These are phyloP conservation scores for Scleroderma bovista DNA, from an alignment of 768 basidiomycete species.

Conservation along the genomic window DNA sequence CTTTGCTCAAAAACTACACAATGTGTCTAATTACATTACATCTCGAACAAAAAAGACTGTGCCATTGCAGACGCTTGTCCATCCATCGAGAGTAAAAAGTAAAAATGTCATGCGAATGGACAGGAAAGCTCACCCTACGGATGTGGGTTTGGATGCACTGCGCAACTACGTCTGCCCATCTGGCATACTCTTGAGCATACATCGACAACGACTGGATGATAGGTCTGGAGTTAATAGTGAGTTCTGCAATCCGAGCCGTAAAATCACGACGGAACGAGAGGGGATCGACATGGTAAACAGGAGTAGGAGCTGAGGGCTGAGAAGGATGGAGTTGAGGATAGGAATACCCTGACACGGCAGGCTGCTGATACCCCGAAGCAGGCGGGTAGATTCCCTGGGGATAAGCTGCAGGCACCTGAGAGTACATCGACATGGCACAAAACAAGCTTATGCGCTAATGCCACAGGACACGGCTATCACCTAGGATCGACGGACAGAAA, in stretches of 20 bases:
- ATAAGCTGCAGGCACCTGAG: constrained; percentile 51
- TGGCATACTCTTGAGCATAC: constrained; percentile 81
- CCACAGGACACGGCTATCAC: constrained; percentile 31
- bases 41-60: constrained; percentile 24
- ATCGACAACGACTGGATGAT: constrained; percentile 91
- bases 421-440: constrained; percentile 56
- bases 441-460: constrained; percentile 32
- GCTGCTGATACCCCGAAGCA: constrained; percentile 41
- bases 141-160: constrained; percentile 84
- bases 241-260: constrained; percentile 61
- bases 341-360: constrained; percentile 39
- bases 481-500: constrained; percentile 23
- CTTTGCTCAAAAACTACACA: constrained; percentile 38
- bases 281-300: constrained; percentile 54
- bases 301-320: constrained; percentile 31
- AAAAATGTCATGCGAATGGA: constrained; percentile 17
- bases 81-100: constrained; percentile 22
- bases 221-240: constrained; percentile 92
- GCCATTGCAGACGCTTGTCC: constrained; percentile 18
- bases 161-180: constrained; percentile 74
- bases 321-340: constrained; percentile 43
- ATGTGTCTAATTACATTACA: constrained; percentile 41
- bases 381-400: constrained; percentile 52
- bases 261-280: constrained; percentile 78
- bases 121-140: constrained; percentile 70